Evolutionary conservation across 2,329 filamentous ascomycete genomes (phyloP).

Genomic region (Botrytis cinerea): DNA sequence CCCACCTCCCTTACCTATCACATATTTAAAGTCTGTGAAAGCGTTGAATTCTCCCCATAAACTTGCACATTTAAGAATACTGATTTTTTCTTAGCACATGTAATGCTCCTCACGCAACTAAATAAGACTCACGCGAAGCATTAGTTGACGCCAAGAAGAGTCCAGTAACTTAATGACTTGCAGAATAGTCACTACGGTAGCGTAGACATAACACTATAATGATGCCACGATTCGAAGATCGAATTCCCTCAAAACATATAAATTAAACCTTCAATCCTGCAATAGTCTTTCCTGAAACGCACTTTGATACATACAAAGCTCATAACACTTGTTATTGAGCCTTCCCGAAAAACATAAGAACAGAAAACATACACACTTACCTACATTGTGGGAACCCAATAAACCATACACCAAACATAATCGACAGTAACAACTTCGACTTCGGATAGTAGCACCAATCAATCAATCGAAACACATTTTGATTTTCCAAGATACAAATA

Average conservation of each 20-base stretch:
- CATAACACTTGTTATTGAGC: background rate
- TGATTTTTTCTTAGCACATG: background rate
- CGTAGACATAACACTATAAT: background rate
- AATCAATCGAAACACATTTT: background rate
- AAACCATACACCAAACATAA: background rate
- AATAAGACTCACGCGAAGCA: background rate
- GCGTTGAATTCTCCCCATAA: too few relatives aligned
- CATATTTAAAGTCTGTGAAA: background rate
- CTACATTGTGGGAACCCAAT: background rate
- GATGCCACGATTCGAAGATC: background rate
- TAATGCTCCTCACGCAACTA: too few relatives aligned
- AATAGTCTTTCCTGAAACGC: background rate
- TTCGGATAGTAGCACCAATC: constrained; percentile 10
- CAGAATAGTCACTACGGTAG: background rate
- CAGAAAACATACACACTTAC: background rate
- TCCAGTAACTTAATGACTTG: background rate
- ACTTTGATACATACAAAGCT: background rate
- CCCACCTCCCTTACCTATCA: background rate
- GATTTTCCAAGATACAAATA: background rate
- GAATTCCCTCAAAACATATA: background rate
- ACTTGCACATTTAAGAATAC: too few relatives aligned
- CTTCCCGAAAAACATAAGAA: background rate
- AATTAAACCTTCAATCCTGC: background rate
- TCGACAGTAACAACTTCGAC: background rate
- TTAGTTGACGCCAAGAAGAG: background rate